Conservation (phyloP, 2,329 filamentous ascomycete genomes). For the Orbilia ellipsospora region DNA sequence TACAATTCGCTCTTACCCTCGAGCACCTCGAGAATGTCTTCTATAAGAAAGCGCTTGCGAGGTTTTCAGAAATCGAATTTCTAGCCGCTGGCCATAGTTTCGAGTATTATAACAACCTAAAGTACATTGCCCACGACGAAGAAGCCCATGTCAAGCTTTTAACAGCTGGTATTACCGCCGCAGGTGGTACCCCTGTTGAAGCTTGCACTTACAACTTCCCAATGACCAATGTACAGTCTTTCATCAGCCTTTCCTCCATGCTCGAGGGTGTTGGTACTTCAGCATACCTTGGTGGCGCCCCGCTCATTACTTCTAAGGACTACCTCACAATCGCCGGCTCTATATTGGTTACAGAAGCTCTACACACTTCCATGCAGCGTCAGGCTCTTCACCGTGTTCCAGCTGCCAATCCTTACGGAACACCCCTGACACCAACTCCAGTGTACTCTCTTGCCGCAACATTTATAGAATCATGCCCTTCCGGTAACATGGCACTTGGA, state of each 20-base stretch:
- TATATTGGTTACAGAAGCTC: conserved; percentile 73
- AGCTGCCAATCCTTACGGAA: conserved; percentile 71
- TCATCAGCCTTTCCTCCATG: conserved; percentile 68
- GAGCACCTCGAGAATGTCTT: conserved; percentile 73
- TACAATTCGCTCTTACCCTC: conserved; percentile 20
- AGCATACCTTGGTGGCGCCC: conserved; percentile 73
- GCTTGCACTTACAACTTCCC: conserved; percentile 71
- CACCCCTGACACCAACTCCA: conserved; percentile 69
- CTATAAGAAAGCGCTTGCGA: conserved; percentile 71
- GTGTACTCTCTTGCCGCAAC: conserved; percentile 73
- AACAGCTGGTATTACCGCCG: conserved; percentile 63
- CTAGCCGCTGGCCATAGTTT: conserved; percentile 66
- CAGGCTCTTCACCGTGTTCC: conserved; percentile 66
- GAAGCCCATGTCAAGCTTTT: conserved; percentile 70
- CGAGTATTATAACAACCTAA: conserved; percentile 70
- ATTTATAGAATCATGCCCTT: conserved; percentile 71
- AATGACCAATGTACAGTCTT: conserved; percentile 65
- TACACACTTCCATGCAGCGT: conserved; percentile 73
- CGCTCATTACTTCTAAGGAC: conserved; percentile 68
- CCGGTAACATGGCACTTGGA: conserved; percentile 68
- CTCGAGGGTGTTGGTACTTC: conserved; percentile 71
- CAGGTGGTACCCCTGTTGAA: conserved; percentile 67
- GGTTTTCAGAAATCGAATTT: conserved; percentile 69
- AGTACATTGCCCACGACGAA: conserved; percentile 70
- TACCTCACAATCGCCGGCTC: conserved; percentile 72